These are phyloP conservation scores for Clarireedia sp. DNA, from an alignment of 2,329 filamentous ascomycete genomes.

Conservation along the genomic window DNA sequence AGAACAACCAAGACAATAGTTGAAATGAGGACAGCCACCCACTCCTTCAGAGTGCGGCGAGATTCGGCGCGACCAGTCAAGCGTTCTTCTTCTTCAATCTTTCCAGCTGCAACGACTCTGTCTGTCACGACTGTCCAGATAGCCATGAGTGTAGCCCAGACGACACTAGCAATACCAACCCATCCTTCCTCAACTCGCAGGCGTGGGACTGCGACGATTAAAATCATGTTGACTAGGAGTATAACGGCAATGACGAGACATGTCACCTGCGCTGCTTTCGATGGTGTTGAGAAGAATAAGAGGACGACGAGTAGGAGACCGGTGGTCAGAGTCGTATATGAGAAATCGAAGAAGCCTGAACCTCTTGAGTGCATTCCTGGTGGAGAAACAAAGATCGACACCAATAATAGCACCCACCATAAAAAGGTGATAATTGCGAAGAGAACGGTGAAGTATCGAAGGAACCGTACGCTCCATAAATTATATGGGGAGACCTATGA, in stretches of 20 bases:
- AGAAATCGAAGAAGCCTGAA: constrained; percentile 86
- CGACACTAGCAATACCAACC: constrained; percentile 78
- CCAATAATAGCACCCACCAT: constrained; percentile 91
- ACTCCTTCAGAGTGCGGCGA: constrained; percentile 72
- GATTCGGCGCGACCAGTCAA: constrained; percentile 85
- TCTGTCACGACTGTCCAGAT: constrained; percentile 75
- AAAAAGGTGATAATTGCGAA: constrained; percentile 68
- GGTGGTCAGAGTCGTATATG: constrained; percentile 71
- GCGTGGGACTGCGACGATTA: constrained; percentile 67
- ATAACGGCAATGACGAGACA: constrained; percentile 59
- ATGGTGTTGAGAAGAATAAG: constrained; percentile 82
- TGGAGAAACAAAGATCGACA: constrained; percentile 84
- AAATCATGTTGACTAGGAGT: constrained; percentile 65
- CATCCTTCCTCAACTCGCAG: constrained; percentile 80
- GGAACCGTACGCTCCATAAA: constrained; percentile 77
- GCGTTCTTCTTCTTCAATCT: constrained; percentile 84
- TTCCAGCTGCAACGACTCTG: constrained; percentile 81
- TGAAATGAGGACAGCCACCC: constrained; percentile 70
- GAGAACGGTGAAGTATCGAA: constrained; percentile 69
- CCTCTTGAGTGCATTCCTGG: constrained; percentile 79
- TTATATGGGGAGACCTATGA: constrained; percentile 77
- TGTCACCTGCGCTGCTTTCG: constrained; percentile 67
- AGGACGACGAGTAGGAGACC: constrained; percentile 69
- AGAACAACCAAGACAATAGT: constrained; percentile 65
- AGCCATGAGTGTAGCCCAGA: constrained; percentile 75